A percentile compares a stretch with the other conserved stretches of the same genome.
Evolutionary conservation across 306 rosid genomes (phyloP).

Genomic region (Casuarina glauca): DNA sequence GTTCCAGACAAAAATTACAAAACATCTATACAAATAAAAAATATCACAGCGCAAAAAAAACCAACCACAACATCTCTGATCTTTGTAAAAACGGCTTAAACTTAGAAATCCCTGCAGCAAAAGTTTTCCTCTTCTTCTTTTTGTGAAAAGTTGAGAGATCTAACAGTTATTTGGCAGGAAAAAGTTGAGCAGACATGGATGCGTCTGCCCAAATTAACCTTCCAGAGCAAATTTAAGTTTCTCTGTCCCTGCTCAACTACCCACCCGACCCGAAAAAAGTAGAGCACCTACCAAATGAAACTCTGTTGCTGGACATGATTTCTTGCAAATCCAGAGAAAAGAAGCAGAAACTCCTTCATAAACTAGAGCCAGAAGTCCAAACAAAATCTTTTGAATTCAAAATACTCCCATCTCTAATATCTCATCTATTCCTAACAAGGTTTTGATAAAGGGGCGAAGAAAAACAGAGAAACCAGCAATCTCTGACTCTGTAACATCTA

Average conservation of each 20-base stretch:
- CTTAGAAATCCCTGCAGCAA: neutral
- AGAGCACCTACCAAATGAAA: conserved; percentile 12
- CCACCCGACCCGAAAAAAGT: conserved; percentile 12
- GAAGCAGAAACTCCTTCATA: neutral
- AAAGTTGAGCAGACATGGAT: conserved; percentile 8
- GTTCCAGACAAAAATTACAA: neutral
- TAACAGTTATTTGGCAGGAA: conserved; percentile 22
- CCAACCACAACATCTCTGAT: neutral
- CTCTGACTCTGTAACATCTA: neutral
- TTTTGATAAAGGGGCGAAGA: neutral
- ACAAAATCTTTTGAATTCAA: too few relatives aligned
- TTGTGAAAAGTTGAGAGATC: neutral
- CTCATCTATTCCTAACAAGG: neutral
- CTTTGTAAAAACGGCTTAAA: neutral
- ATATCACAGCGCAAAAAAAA: neutral
- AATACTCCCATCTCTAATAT: neutral
- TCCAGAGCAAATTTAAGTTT: conserved; percentile 12
- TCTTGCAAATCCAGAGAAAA: neutral
- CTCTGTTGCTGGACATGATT: neutral
- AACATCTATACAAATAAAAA: neutral
- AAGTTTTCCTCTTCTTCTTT: neutral
- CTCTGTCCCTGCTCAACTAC: conserved; percentile 13
- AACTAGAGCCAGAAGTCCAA: neutral
- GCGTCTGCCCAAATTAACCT: conserved; percentile 8
- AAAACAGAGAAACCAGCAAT: neutral